phyloP scores from a whole-genome alignment of 345 rosid genomes.

The Ailanthus altissimus region DNA sequence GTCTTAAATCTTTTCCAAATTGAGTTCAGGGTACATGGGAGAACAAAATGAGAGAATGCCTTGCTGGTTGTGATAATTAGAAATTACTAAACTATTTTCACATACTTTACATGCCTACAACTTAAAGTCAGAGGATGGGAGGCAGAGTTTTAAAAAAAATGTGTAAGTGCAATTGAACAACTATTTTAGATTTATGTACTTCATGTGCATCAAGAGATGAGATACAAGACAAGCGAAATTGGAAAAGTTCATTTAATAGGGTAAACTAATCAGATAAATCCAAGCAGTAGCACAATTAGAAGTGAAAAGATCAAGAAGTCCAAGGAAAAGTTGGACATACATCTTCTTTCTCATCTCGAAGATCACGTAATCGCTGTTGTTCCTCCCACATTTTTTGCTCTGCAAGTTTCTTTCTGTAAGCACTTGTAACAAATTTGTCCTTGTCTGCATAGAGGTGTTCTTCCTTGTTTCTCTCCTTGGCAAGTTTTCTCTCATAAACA shows the following conservation, averaged over 20 bases:
- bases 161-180: background rate
- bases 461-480: constrained; percentile 81
- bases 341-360: constrained; percentile 84
- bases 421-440: constrained; percentile 78
- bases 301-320: background rate
- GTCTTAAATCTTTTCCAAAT: background rate
- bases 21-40: background rate
- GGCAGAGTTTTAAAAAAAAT: background rate
- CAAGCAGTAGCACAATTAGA: background rate
- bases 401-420: constrained; percentile 82
- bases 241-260: background rate
- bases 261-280: background rate
- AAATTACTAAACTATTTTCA: background rate
- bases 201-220: background rate
- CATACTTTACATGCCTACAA: background rate
- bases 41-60: background rate
- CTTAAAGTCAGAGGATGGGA: background rate
- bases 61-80: background rate
- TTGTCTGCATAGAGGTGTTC: constrained; percentile 86
- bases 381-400: constrained; percentile 80
- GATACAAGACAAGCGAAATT: background rate
- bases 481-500: constrained; percentile 74
- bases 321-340: constrained; percentile 44
- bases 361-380: constrained; percentile 70
- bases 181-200: background rate